These are phyloP conservation scores for Lactuca sativa DNA, from an alignment of 129 eudicot species.

Conservation along the genomic window DNA sequence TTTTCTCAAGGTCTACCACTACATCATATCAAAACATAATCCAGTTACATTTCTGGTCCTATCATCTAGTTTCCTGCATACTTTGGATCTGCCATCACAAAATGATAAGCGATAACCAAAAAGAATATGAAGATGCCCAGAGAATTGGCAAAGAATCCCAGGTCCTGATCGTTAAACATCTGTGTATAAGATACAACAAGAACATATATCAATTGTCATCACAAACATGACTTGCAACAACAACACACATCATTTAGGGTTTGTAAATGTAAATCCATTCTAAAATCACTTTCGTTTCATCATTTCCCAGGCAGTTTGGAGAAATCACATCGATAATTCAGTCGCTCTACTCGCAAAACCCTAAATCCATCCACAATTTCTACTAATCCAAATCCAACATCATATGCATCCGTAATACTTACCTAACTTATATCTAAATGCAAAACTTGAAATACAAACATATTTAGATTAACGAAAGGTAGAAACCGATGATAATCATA, in stretches of 20 bases:
- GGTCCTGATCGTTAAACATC: constrained; percentile 91
- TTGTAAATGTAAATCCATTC: not conserved
- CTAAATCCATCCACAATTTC: constrained; percentile 17
- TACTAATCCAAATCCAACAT: not conserved
- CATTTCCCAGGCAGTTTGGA: too few relatives aligned
- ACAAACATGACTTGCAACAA: not conserved
- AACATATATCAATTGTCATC: constrained; percentile 14
- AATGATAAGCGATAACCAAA: constrained; percentile 80
- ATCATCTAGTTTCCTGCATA: constrained; percentile 53
- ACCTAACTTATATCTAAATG: not conserved
- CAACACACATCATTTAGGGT: not conserved
- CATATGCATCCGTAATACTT: constrained; percentile 12
- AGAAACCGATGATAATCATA: constrained; percentile 1
- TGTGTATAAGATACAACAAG: constrained; percentile 37
- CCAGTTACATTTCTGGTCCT: constrained; percentile 18
- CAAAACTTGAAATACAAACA: constrained; percentile 1
- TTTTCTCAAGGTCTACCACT: constrained; percentile 21
- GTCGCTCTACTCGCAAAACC: constrained; percentile 11
- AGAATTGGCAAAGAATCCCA: constrained; percentile 83
- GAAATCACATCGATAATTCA: too few relatives aligned
- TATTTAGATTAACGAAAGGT: not conserved
- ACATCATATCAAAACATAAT: constrained; percentile 13
- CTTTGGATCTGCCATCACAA: constrained; percentile 79
- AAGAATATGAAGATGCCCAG: constrained; percentile 69
- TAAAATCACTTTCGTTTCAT: not conserved